Base-by-base conservation (phyloP, 2,329 filamentous ascomycete species). In the Trichoderma oligosporum region DNA sequence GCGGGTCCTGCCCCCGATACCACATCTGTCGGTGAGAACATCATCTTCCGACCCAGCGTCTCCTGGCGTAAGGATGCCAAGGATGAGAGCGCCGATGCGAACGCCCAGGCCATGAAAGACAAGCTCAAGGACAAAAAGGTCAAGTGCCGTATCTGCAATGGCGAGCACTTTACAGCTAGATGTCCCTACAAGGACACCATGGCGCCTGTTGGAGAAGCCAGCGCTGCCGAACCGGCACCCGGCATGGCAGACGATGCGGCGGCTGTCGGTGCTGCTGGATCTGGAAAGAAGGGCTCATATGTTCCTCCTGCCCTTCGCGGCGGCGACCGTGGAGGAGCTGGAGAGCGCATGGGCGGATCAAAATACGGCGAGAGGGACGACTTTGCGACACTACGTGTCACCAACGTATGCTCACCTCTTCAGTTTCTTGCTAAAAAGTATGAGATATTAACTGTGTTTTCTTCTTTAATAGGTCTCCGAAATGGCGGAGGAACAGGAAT, bases 101-200 rank as follows among this genome's bases (percentile, higher is more conserved):
- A 89, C 74, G 85, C 87, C 68, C 84, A 88, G 76, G 81, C 81
- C 68, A 83, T 88, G 78, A 89, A 89, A 78, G 84, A 87, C 71
- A 87, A 89, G 78, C 82, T 97, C 70, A 96, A 94, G 84, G 92
- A 97, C 80, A 96, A 97, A 85, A 95, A 97, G 81, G 95, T 99
- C 82, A 97, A 97, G 84, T 99, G 94, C 78, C 89, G 94, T 82
- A 97, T 99, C 73, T 99, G 94, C 80, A 89, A 87, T 73, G 94
- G 93, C 72, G 94, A 99, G 81, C 94, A 99, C 85, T 99, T 97
- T 82, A 99, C 94, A 39, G 93, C 93, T 65, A 88, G 94, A 74
- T 99, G 94, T 85, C 94, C 94, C 33, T 99, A 96, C 87, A 99
- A 97, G 82, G 94, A 97, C 74, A 99, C 93, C 67, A 97, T 99